A percentile compares a stretch with the other conserved stretches of the same genome.
Evolutionary conservation across 164 flowering plant species (phyloP).

Genomic region (Aristolochia contorta): DNA sequence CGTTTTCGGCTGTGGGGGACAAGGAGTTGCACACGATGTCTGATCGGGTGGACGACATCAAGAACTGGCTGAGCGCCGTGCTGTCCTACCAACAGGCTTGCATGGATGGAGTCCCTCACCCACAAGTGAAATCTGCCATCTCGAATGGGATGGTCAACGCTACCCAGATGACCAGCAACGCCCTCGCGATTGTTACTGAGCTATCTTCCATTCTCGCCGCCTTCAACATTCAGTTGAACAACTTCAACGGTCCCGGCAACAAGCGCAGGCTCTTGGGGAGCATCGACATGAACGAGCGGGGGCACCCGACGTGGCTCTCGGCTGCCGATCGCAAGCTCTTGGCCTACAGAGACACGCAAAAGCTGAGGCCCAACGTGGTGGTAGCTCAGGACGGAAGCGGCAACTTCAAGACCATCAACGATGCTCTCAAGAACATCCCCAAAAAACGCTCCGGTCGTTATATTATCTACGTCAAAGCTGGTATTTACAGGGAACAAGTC

Average conservation of each 20-base stretch:
- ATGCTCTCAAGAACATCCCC: constrained; percentile 42
- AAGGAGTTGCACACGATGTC: constrained; percentile 17
- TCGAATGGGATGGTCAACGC: constrained; percentile 23
- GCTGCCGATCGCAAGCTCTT: constrained; percentile 28
- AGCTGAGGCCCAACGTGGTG: constrained; percentile 33
- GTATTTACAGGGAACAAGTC: constrained; percentile 42
- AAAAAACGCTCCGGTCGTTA: constrained; percentile 28
- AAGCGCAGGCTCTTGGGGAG: constrained; percentile 14
- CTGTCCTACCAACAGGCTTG: constrained; percentile 44
- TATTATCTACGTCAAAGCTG: constrained; percentile 47
- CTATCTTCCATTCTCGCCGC: constrained; percentile 15
- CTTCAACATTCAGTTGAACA: constrained; percentile 15
- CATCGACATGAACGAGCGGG: constrained; percentile 5
- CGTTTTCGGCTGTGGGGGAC: constrained; percentile 25
- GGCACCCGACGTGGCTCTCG: constrained; percentile 32
- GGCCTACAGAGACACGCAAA: constrained; percentile 8
- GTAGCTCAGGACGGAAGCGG: constrained; percentile 55
- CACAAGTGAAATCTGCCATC: constrained; percentile 23
- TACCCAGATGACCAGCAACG: constrained; percentile 34
- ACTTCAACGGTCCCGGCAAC: background rate
- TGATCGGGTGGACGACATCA: constrained; percentile 25
- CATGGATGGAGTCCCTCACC: constrained; percentile 30
- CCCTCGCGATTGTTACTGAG: constrained; percentile 34
- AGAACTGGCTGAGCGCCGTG: constrained; percentile 45
- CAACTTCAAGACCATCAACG: constrained; percentile 34